Evolutionary conservation across 2,329 filamentous ascomycete species (phyloP).

Genomic region (Aspergillus luchuensis): DNA sequence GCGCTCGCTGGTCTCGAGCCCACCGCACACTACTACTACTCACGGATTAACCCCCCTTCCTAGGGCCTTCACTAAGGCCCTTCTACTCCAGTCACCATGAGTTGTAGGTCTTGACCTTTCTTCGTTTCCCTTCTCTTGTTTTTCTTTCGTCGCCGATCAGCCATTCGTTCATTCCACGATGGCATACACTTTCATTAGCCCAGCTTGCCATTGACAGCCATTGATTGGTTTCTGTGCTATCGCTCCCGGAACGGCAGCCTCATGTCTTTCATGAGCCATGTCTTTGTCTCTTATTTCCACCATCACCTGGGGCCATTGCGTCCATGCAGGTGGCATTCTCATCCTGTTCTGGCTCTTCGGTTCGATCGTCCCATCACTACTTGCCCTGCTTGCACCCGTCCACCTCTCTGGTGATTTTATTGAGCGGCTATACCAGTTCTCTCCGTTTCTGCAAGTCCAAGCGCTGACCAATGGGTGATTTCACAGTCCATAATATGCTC

Average conservation of each 20-base stretch:
- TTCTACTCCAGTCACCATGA: slow-evolving; percentile 22
- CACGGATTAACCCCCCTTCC: slow-evolving; percentile 2
- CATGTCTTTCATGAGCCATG: neutral
- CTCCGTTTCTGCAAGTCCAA: neutral
- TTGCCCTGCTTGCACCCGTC: neutral
- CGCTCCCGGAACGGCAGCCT: neutral
- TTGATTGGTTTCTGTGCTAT: neutral
- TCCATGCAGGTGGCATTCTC: neutral
- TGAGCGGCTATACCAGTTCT: neutral
- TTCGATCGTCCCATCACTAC: neutral
- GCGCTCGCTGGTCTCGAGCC: slow-evolving; percentile 17
- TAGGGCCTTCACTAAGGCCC: slow-evolving; percentile 6
- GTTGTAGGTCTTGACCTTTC: slow-evolving; percentile 25
- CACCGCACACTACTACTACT: slow-evolving; percentile 19
- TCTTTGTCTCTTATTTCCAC: neutral
- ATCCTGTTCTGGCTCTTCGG: slow-evolving; percentile 6
- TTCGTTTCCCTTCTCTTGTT: slow-evolving; percentile 1
- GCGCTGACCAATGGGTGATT: slow-evolving; percentile 6
- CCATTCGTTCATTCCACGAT: neutral
- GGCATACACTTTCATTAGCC: neutral
- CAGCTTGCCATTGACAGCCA: slow-evolving; percentile 10
- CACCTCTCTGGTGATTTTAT: neutral
- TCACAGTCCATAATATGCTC: slow-evolving; percentile 79
- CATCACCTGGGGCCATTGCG: neutral
- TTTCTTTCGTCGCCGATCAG: neutral